These are phyloP conservation scores for Thuidium tamariscinum DNA, from an alignment of 225 moss, liverwort and hornwort species.

Conservation along the genomic window DNA sequence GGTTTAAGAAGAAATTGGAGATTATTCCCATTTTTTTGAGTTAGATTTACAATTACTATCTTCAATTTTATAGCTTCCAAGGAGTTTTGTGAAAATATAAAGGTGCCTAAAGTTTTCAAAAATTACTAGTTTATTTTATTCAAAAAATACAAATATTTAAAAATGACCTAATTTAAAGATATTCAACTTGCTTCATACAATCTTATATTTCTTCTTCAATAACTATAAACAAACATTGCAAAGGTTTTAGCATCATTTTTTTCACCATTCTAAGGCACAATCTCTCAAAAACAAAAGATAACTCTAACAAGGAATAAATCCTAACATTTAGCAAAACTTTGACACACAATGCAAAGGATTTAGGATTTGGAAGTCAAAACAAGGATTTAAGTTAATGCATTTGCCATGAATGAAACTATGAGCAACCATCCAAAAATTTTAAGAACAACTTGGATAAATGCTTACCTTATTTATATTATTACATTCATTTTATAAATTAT, in stretches of 20 bases:
- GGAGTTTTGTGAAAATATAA: accelerated
- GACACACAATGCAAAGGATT: neutral
- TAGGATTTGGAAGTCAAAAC: neutral
- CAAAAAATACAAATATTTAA: neutral
- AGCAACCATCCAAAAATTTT: no score
- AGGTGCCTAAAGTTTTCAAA: neutral
- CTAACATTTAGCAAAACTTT: neutral
- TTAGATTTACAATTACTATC: neutral
- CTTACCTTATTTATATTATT: neutral
- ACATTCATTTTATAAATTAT: no score
- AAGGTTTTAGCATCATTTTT: neutral
- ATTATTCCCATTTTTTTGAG: neutral
- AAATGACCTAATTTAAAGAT: neutral
- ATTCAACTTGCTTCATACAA: neutral
- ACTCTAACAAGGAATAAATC: neutral
- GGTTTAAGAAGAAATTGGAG: neutral
- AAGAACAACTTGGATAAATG: no score
- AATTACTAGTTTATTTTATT: neutral
- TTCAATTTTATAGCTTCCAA: no score
- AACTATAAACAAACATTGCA: neutral
- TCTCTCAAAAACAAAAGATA: neutral
- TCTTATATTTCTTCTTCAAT: neutral
- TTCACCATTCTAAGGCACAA: neutral
- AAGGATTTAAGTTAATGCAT: neutral
- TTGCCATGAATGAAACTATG: accelerated